Evolutionary conservation across 2,329 filamentous ascomycete species (phyloP).

Genomic region (Microcyclosporella mali): DNA sequence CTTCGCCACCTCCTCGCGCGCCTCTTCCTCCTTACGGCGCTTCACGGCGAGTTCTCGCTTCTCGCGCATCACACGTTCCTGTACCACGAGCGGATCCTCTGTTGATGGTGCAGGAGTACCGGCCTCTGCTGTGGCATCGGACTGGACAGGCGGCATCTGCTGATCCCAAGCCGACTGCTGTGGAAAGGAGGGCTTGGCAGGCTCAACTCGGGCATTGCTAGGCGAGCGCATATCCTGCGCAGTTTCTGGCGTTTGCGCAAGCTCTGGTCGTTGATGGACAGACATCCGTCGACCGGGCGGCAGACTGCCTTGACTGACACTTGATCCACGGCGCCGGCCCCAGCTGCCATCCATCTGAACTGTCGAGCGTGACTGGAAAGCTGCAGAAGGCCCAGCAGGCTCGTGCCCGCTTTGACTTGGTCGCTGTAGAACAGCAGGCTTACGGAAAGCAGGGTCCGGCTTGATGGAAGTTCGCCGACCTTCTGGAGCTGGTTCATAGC

Average conservation of each 20-base stretch:
- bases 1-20: slow-evolving; percentile 23
- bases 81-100: slow-evolving; percentile 58
- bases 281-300: slow-evolving; percentile 60
- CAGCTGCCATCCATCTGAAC: slow-evolving; percentile 59
- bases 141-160: slow-evolving; percentile 26
- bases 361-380: slow-evolving; percentile 72
- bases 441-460: slow-evolving; percentile 60
- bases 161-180: slow-evolving; percentile 30
- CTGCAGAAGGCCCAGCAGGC: slow-evolving; percentile 75
- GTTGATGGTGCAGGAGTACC: slow-evolving; percentile 28
- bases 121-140: slow-evolving; percentile 8
- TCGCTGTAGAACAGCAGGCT: slow-evolving; percentile 74
- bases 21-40: slow-evolving; percentile 27
- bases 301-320: slow-evolving; percentile 71
- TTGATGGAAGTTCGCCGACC: slow-evolving; percentile 62
- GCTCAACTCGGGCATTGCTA: slow-evolving; percentile 13
- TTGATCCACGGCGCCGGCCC: slow-evolving; percentile 72
- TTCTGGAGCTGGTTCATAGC: slow-evolving; percentile 82
- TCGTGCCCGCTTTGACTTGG: slow-evolving; percentile 56
- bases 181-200: slow-evolving; percentile 19
- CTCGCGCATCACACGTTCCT: slow-evolving; percentile 47
- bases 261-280: slow-evolving; percentile 39
- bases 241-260: slow-evolving; percentile 17
- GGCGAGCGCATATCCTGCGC: slow-evolving; percentile 13
- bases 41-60: slow-evolving; percentile 32